Evolutionary conservation across 31 red algal species (phyloP).

Genomic region (Asparagopsis taxiformis): DNA sequence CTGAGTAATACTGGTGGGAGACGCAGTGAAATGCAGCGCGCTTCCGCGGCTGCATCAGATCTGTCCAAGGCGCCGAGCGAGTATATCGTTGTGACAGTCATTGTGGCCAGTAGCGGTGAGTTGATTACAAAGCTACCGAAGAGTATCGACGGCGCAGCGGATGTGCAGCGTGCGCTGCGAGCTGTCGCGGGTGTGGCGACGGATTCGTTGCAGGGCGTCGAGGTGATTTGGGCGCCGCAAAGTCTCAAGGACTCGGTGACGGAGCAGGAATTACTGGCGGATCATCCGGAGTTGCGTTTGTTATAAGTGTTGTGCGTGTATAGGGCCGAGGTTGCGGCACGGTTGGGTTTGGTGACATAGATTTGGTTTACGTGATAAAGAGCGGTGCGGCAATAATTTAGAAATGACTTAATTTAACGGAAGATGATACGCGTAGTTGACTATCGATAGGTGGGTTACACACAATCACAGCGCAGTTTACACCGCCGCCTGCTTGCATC

Average conservation of each 20-base stretch:
- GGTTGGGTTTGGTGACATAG: too few species aligned
- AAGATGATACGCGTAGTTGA: too few species aligned
- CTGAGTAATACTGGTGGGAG: conserved; percentile 60
- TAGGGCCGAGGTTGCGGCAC: too few species aligned
- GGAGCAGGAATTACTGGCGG: conserved; percentile 57
- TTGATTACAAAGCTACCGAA: conserved; percentile 27
- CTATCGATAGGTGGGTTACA: too few species aligned
- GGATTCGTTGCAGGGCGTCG: conserved; percentile 66
- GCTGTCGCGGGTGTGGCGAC: conserved; percentile 25
- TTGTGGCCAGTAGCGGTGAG: conserved; percentile 62
- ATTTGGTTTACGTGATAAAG: too few species aligned
- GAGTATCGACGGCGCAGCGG: conserved; percentile 5
- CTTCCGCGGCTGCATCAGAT: neutral
- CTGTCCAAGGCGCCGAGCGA: conserved; percentile 16
- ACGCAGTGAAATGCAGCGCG: neutral
- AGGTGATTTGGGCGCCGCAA: conserved; percentile 92
- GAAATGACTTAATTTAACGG: too few species aligned
- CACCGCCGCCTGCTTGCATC: too few species aligned
- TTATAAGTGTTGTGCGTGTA: conserved; percentile 15
- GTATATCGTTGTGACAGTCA: conserved; percentile 75
- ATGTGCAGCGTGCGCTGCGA: conserved; percentile 59
- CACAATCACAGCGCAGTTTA: too few species aligned
- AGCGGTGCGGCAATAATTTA: too few species aligned
- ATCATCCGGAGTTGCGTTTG: conserved; percentile 71
- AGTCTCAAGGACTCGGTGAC: conserved; percentile 51